Percentiles rank a stretch among this genome's conserved stretches.
Evolutionary conservation across 2,329 filamentous ascomycete genomes (phyloP).

Genomic region (Teratosphaeria viscida): DNA sequence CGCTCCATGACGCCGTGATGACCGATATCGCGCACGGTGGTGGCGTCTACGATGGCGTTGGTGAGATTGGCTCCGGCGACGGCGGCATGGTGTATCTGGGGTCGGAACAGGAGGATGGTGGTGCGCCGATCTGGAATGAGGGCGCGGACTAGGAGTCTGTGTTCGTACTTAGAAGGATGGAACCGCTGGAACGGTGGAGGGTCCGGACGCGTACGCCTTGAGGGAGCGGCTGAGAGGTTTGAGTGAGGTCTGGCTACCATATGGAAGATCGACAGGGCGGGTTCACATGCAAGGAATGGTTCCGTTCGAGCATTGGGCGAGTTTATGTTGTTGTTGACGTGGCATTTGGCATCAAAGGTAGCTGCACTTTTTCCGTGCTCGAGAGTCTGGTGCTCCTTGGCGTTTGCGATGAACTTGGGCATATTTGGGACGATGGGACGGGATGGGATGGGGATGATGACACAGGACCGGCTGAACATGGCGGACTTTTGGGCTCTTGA

Average conservation of each 20-base stretch:
- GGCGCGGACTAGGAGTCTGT: not conserved
- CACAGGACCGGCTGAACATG: too few species aligned
- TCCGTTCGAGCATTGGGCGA: too few species aligned
- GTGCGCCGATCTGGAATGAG: not conserved
- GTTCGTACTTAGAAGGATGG: not conserved
- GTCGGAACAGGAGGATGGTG: not conserved
- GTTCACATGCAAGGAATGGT: not conserved
- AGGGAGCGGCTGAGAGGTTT: not conserved
- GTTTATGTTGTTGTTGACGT: too few species aligned
- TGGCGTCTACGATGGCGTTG: not conserved
- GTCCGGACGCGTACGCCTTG: not conserved
- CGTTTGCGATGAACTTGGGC: too few species aligned
- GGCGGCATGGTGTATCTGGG: not conserved
- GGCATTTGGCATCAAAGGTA: too few species aligned
- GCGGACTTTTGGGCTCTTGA: too few species aligned
- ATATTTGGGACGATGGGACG: too few species aligned
- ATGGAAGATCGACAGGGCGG: not conserved
- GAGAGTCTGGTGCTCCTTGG: too few species aligned
- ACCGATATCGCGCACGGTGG: constrained; percentile 7
- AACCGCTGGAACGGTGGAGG: not conserved
- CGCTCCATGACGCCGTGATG: constrained; percentile 14
- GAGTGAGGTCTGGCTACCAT: not conserved
- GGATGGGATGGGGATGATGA: too few species aligned
- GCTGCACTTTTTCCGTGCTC: too few species aligned
- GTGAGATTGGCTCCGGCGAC: not conserved